These are phyloP conservation scores for Cryphonectria radicalis DNA, from an alignment of 2,329 filamentous ascomycete genomes.

Conservation along the genomic window DNA sequence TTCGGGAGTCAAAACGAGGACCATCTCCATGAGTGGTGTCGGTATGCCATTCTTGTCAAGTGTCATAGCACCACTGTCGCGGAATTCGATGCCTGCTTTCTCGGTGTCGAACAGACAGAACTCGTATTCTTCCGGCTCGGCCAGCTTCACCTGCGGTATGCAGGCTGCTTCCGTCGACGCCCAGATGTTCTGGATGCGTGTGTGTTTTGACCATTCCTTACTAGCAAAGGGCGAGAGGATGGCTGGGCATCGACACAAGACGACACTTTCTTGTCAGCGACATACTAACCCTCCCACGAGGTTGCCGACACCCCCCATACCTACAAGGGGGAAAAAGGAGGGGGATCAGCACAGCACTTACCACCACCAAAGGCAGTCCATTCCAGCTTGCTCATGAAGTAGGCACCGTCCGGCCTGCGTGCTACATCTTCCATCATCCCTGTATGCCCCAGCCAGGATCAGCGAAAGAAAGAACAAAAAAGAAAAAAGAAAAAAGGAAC, in stretches of 20 bases:
- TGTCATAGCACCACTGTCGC: constrained; percentile 23
- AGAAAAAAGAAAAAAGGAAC: too few species aligned
- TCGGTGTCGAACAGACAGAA: constrained; percentile 32
- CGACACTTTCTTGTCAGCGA: neutral
- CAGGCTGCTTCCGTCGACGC: constrained; percentile 29
- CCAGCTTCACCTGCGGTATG: constrained; percentile 23
- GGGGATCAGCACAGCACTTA: constrained; percentile 10
- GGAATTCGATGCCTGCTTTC: constrained; percentile 30
- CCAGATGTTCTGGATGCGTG: constrained; percentile 27
- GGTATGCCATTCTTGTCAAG: constrained; percentile 2
- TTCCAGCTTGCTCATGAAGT: constrained; percentile 18
- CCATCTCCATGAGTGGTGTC: constrained; percentile 31
- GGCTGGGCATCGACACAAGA: constrained; percentile 7
- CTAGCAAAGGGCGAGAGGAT: constrained; percentile 21
- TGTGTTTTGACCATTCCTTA: constrained; percentile 18
- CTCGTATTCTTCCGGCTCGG: constrained; percentile 29
- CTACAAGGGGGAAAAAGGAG: neutral
- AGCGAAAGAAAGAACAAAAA: neutral
- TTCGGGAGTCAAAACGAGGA: constrained; percentile 27
- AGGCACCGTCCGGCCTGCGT: constrained; percentile 25
- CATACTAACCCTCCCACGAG: too few species aligned
- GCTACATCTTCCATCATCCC: constrained; percentile 33
- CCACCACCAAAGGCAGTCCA: constrained; percentile 20
- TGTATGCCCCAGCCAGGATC: neutral
- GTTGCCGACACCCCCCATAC: fast-evolving